phyloP scores from a whole-genome alignment of 306 rosid genomes.

The Fagus crenata region DNA sequence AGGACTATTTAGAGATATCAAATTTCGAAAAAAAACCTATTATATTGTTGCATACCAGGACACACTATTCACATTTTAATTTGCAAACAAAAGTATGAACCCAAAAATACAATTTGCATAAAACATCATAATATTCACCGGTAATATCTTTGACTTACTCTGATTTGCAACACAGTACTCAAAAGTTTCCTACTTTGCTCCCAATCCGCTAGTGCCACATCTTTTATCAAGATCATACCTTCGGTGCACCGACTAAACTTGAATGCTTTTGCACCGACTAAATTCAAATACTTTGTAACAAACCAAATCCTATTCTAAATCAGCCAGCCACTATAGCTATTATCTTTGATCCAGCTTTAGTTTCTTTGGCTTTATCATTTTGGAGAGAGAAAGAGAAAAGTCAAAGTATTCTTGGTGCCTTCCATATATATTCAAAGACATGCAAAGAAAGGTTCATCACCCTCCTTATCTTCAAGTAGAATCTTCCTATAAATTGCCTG shows the following conservation, averaged over 20 bases:
- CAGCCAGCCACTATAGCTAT: constrained; percentile 11
- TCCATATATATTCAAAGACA: background rate
- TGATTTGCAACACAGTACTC: background rate
- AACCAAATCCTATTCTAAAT: constrained; percentile 1
- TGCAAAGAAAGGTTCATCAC: background rate
- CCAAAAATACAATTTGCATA: no score
- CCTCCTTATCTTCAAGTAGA: constrained; percentile 9
- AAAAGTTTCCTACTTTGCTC: background rate
- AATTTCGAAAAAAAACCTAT: no score
- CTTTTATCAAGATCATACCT: constrained; percentile 4
- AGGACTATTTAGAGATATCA: no score
- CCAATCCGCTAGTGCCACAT: background rate
- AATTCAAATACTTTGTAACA: constrained; percentile 3
- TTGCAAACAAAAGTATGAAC: no score
- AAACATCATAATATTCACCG: background rate
- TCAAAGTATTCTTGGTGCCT: background rate
- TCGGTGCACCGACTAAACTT: constrained; percentile 2
- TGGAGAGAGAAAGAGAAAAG: constrained; percentile 4
- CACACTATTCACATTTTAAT: no score
- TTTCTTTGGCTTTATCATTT: constrained; percentile 19
- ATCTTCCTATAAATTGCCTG: constrained; percentile 25
- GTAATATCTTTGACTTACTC: background rate
- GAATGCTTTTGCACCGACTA: constrained; percentile 9
- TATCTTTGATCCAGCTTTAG: constrained; percentile 8
- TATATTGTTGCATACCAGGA: no score